Base-by-base conservation (phyloP, 164 flowering plant species). In the Cinnamomum micranthum region DNA sequence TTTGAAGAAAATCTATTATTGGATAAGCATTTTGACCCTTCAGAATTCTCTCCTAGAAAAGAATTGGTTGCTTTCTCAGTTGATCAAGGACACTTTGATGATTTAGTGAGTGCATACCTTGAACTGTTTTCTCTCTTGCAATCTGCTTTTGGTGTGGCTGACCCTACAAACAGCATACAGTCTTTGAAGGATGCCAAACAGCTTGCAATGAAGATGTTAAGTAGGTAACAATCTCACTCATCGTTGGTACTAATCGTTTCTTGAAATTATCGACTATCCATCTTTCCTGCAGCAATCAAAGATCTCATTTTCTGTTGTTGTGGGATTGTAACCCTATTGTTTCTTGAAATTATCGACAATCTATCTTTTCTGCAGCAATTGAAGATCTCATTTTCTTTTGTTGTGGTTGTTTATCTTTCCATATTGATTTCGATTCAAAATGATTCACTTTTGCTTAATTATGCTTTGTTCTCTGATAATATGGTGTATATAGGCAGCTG, bases 61-160 rank as follows among this genome's bases (percentile, higher is more conserved):
- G 52, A 23, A 15, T 58, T 27, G 20, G 65, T n/a, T 4, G 47
- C 59, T 22, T 62, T 41, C 14, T 72, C 47, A 23, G 19, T 63
- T 13, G 78, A 50, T 70, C 71, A 52, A n/a, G 79, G 73, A 19
- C 25, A n/a, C 27, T 13, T 31, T 12, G 78, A 69, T 65, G 76
- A 79, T 52, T 58, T 77, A 17, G 66, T 66, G n/a, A 47, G 65
- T 68, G 69, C 77, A 70, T 88, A 65, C 74, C 58, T 50, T 35
- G 84, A 86, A 68, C 71, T 92, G 72, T 82, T 92, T 75, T 33
- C 33, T 22, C 77, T 71, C 72, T 77, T 95, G 80, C 85, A 84
- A 51, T 75, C 79, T 80, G 87, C 87, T 22, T 73, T 81, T 19
- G 68, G 25, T 47, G 81, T 77, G 33, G 81, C 79, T 14, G 85